phyloP scores from a whole-genome alignment of 768 basidiomycete species.

The Hortiboletus campestris region DNA sequence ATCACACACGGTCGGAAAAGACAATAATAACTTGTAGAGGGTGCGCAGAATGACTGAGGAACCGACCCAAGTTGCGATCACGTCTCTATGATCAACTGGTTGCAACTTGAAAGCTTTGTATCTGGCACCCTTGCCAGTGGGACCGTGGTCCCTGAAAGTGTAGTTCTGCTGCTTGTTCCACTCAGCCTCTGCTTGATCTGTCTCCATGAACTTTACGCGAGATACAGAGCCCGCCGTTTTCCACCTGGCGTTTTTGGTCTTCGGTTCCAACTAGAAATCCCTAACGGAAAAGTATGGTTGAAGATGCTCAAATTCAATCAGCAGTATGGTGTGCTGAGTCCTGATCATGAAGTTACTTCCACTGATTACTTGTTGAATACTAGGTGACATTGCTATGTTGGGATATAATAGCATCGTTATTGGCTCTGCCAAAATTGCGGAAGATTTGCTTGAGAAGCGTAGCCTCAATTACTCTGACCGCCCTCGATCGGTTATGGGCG shows the following conservation, averaged over 20 bases:
- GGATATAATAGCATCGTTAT: constrained; percentile 41
- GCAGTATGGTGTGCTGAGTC: constrained; percentile 10
- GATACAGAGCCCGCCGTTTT: neutral
- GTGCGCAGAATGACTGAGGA: neutral
- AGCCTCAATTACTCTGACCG: constrained; percentile 40
- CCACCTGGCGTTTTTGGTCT: constrained; percentile 18
- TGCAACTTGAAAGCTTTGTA: neutral
- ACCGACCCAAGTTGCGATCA: neutral
- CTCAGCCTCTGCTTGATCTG: neutral
- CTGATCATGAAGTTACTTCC: neutral
- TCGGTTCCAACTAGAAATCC: constrained; percentile 8
- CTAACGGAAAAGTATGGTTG: constrained; percentile 10
- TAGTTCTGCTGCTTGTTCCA: neutral
- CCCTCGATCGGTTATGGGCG: constrained; percentile 21
- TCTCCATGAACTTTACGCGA: neutral
- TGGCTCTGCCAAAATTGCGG: constrained; percentile 40
- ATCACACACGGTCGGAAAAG: too few relatives aligned
- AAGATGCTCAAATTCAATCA: constrained; percentile 11
- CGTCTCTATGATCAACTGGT: neutral
- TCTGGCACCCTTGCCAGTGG: neutral
- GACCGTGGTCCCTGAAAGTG: neutral
- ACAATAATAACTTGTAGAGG: too few relatives aligned
- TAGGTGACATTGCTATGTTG: constrained; percentile 17
- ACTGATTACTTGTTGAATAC: neutral
- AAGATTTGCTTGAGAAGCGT: constrained; percentile 47